phyloP scores from a whole-genome alignment of 352 stramenopile genomes.

The Thraustotheca clavata region DNA sequence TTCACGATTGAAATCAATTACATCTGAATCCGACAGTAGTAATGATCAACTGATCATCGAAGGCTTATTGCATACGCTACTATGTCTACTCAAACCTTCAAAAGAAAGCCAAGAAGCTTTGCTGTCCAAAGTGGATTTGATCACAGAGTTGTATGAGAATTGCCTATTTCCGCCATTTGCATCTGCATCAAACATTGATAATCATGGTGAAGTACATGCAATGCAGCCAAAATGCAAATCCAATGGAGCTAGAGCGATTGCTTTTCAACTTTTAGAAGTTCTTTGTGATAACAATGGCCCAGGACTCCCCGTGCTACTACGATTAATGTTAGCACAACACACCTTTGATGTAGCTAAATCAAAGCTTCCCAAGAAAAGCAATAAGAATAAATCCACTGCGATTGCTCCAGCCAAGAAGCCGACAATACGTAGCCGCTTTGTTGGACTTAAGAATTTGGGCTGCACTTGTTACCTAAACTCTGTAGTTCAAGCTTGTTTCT shows the following conservation, averaged over 20 bases:
- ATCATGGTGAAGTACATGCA: background rate
- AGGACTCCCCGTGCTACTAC: constrained; percentile 43
- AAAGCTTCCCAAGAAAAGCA: background rate
- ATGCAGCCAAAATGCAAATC: constrained; percentile 59
- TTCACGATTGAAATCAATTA: background rate
- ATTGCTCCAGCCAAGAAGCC: background rate
- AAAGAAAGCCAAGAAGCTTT: background rate
- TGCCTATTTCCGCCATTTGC: constrained; percentile 59
- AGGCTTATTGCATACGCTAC: constrained; percentile 12
- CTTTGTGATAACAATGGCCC: constrained; percentile 52
- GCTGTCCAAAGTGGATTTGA: constrained; percentile 35
- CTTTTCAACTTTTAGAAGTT: constrained; percentile 69
- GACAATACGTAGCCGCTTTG: constrained; percentile 19
- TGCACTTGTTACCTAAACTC: constrained; percentile 96
- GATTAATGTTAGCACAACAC: constrained; percentile 64
- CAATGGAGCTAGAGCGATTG: constrained; percentile 55
- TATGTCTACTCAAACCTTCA: background rate
- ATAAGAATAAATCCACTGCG: background rate
- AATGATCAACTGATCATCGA: background rate
- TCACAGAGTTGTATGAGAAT: constrained; percentile 55
- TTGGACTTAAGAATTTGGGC: constrained; percentile 91
- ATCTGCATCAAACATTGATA: background rate
- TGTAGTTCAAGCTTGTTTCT: constrained; percentile 93
- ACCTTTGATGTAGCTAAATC: constrained; percentile 31
- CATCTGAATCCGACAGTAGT: background rate